Evolutionary conservation across 176 grass and related monocot genomes (phyloP).

Genomic region (Triticum urartu): DNA sequence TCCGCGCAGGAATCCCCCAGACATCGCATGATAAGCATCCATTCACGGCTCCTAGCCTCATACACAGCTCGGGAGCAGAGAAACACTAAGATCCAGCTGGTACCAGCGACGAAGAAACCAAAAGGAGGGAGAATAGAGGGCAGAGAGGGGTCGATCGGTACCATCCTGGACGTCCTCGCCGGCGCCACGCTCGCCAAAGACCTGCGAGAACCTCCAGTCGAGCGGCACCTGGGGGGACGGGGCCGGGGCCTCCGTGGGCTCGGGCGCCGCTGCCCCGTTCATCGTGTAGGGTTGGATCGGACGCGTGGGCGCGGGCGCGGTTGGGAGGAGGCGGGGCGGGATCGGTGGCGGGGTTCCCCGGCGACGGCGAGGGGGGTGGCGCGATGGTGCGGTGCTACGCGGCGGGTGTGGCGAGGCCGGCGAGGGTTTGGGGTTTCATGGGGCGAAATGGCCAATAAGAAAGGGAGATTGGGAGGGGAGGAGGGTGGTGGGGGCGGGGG

Average conservation of each 20-base stretch:
- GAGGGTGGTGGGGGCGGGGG: not conserved
- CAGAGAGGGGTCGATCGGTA: conserved; percentile 50
- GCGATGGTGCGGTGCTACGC: not conserved
- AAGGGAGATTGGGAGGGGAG: not conserved
- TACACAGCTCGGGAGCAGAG: conserved; percentile 18
- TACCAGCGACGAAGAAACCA: conserved; percentile 15
- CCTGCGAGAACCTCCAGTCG: conserved; percentile 89
- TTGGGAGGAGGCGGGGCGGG: not conserved
- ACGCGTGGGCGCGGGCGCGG: not conserved
- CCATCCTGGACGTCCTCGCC: conserved; percentile 90
- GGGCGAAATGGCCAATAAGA: conserved; percentile 43
- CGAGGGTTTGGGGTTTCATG: conserved; percentile 65
- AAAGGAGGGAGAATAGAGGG: conserved; percentile 7
- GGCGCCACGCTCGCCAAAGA: conserved; percentile 74
- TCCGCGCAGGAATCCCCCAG: conserved; percentile 27
- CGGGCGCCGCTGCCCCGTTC: conserved; percentile 38
- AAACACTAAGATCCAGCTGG: conserved; percentile 44
- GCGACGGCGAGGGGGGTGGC: not conserved
- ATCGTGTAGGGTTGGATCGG: conserved; percentile 42
- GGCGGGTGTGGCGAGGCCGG: conserved; percentile 39
- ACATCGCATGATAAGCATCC: not conserved
- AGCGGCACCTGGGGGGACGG: conserved; percentile 41
- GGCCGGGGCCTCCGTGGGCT: conserved; percentile 39
- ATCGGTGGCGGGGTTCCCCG: not conserved
- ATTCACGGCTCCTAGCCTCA: conserved; percentile 5